These are phyloP conservation scores for Fomitopsis schrenkii DNA, from an alignment of 1,284 basidiomycete genomes.

Conservation along the genomic window DNA sequence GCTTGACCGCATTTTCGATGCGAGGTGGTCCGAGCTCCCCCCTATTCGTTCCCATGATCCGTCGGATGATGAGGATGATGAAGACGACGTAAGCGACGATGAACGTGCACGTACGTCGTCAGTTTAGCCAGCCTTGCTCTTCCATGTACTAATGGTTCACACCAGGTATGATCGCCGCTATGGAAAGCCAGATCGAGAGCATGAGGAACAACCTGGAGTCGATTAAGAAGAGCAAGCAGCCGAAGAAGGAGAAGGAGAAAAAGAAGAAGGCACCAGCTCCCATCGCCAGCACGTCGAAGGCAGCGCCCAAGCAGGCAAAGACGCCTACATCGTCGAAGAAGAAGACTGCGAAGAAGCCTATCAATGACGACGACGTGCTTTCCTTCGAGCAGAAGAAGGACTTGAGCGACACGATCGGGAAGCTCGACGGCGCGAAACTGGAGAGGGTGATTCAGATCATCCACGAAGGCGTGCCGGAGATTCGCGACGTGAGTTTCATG, in stretches of 20 bases:
- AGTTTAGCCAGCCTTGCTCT: not conserved
- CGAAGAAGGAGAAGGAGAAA: constrained; percentile 65
- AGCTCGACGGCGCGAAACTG: constrained; percentile 73
- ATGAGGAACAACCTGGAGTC: constrained; percentile 63
- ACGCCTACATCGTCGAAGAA: constrained; percentile 25
- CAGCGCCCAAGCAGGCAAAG: constrained; percentile 42
- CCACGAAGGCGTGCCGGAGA: constrained; percentile 83
- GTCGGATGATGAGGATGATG: constrained; percentile 45
- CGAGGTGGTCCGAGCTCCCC: constrained; percentile 85
- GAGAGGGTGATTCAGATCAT: constrained; percentile 90
- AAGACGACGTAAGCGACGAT: constrained; percentile 42
- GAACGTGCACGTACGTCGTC: constrained; percentile 47
- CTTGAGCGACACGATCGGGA: constrained; percentile 86
- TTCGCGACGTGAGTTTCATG: constrained; percentile 74
- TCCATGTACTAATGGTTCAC: not conserved
- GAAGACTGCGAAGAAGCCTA: constrained; percentile 36
- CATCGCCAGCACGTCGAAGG: constrained; percentile 61
- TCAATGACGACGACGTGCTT: constrained; percentile 63
- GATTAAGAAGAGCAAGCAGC: constrained; percentile 51
- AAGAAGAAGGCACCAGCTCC: constrained; percentile 39
- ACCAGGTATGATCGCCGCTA: constrained; percentile 60
- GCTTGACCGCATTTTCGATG: constrained; percentile 83
- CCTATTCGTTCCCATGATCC: constrained; percentile 41
- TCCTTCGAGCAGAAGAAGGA: constrained; percentile 96
- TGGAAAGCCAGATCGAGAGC: constrained; percentile 72